Evolutionary conservation across 306 rosid genomes (phyloP).

Genomic region (Trichosanthes cucumerina): DNA sequence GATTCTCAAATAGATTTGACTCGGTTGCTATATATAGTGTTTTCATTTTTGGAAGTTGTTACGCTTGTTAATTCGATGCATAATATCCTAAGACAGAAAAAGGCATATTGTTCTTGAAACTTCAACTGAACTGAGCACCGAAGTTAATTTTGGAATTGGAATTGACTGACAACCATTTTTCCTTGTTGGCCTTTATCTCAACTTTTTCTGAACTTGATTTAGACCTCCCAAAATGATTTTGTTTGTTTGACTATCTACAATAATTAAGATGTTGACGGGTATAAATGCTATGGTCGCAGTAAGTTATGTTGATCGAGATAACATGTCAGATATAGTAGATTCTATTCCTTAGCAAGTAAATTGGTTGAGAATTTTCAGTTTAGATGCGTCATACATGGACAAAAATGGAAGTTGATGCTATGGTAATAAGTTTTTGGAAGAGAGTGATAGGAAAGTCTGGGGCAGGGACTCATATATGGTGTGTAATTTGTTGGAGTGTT

Average conservation of each 20-base stretch:
- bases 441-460: not conserved
- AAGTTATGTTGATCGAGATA: not conserved
- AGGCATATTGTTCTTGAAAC: not conserved
- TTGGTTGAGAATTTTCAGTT: not conserved
- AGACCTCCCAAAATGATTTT: not conserved
- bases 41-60: not conserved
- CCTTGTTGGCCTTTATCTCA: not conserved
- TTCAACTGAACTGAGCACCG: not conserved
- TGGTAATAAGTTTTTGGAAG: not conserved
- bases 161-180: not conserved
- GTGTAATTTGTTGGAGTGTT: no score
- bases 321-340: not conserved
- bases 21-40: not conserved
- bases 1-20: not conserved
- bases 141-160: not conserved
- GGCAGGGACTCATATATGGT: not conserved
- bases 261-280: not conserved
- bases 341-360: not conserved
- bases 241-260: not conserved
- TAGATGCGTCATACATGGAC: not conserved
- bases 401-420: not conserved
- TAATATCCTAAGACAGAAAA: not conserved
- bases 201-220: not conserved
- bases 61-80: not conserved
- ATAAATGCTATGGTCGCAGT: not conserved